Base-by-base conservation (phyloP, 116 monocot genomes). In the Cymodocea nodosa region DNA sequence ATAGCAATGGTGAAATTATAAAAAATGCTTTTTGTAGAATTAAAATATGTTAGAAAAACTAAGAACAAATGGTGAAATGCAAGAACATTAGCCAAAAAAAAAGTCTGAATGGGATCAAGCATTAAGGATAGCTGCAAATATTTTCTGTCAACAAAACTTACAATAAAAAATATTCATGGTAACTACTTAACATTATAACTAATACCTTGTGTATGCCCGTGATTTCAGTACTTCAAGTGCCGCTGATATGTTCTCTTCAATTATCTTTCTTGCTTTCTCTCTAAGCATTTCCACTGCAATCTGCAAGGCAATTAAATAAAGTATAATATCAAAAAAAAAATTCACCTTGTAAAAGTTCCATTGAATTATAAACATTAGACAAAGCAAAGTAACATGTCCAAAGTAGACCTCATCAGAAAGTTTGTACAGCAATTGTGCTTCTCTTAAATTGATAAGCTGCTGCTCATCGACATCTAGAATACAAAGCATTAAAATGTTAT, bases 271-370 rank as follows among this genome's bases (percentile, higher is more conserved):
- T 36, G 73, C 73, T 20, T 70, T 79, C 51, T 82, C 97, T 67
- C 83, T 83, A 60, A 97, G 73, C 87, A 97, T 91, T 11, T 91
- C 97, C 53, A 77, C 77, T 68, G 97, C 97, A 83, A 97, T 82
- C 97, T 97, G 75, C 71, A 77, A 15, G 35, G 17, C 7, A 23
- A 12, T 15, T 20, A 15, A 11, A 22, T 4, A 57, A 23, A 0
- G 9, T 20, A 24, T 44, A 44, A 44, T 8, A 44, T 39, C 4
- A 6, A 18, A 71, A 55, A 20, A 12, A 54, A 13, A 7, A 2
- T 56, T 23, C 22, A 13, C 51, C 51, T 61, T 6, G 60, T 69
- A 2, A 69, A 17, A 48, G 48, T 30, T 6, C 35, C 25, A 60
- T 8, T 4, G 35, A 56, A 56, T 19, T 56, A 4, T 44, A 44